Base-by-base conservation (phyloP, 2,329 filamentous ascomycete genomes). In the Talaromyces sp. region DNA sequence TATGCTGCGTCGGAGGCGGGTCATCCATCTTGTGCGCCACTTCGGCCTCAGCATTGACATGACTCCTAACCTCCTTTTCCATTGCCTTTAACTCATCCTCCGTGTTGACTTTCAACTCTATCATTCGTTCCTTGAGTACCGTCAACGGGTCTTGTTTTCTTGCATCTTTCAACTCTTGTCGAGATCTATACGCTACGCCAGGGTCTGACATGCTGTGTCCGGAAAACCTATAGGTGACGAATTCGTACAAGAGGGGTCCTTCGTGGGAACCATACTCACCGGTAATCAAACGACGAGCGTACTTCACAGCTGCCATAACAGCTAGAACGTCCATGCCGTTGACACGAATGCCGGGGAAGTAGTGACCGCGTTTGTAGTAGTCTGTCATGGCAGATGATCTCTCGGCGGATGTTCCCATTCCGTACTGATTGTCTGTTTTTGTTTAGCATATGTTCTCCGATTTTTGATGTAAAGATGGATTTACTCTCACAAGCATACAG, bases 321-420 rank as follows among this genome's bases (percentile, higher is more conserved):
- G 93, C 92, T 66, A 97, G 89, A 70, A 95, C 91, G 76, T 97
- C 93, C 93, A 97, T 97, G 75, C 92, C 93, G 80, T 97, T 96
- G 79, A 96, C 91, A 84, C 96, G 96, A 72, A 97, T 86, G 81
- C 93, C 93, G 58, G 93, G 92, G 69, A 97, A 96, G 83, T 96
- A 97, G 82, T 97, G 93, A 67, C 93, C 93, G 80, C 93, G 92
- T 87, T 96, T 96, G 86, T 97, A 96, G 87, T 97, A 97, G 79
- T 97, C 93, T 76, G 93, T 96, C 75, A 96, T 81, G 70, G 92
- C 93, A 58, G 92, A 92, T 61, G 93, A 91, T 73, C 92, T 91
- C 79, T 88, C 88, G 68, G 92, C 92, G 62, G 93, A 89, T 65
- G 93, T 97, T 80, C 93, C 93, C 93, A 97, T 97, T 77, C 93